Base-by-base conservation (phyloP, 305 asterid species). In the Solanum hybrid region DNA sequence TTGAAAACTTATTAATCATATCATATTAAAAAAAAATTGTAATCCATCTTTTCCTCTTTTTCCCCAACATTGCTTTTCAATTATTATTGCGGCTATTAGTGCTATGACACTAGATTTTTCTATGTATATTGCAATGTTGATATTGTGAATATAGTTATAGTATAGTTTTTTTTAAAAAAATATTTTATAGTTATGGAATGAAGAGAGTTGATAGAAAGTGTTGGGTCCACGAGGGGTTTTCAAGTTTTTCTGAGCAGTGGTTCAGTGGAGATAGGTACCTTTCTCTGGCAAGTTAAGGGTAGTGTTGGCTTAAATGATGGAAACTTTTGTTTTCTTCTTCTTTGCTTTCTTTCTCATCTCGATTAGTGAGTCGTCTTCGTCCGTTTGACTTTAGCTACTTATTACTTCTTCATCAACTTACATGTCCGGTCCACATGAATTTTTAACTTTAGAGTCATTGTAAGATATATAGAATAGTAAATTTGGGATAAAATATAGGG, bases 301-400 rank as follows among this genome's bases (percentile, higher is more conserved):
- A 26, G 42, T 88, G 89, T 88, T 85, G 73, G 86, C 76, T 77
- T 76, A 77, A 88, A 76, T 88, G 86, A 88, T 88, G 51, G 86
- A 61, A 85, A 57, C 69, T 77, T 35, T 61, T 76, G 83, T 12
- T 75, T 34, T 33, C 86, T 88, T 87, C 83, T 39, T 88, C 16
- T 11, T 69, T 42, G 74, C 89, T 87, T 71, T 31, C 84, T 83
- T 51, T 31, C 88, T 31, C 22, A 39, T 84, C 88, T 84, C 88
- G 88, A 84, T 22, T 36, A 84, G 31, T 51, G 76, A 3, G 4
- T 33, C 83, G 89, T 87, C 89, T 87, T 73, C 73, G 86, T 33
- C 36, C 28, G 46, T 88, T 88, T 88, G 90, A 88, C 90, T 88
- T 88, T 78, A 22, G 35, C 51, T 4, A 26, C 36, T 20, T 29